Evolutionary conservation across 1,284 basidiomycete genomes (phyloP), one percentile per base, ranked within the genome.

Genomic region (Boletus semigastroideus): DNA sequence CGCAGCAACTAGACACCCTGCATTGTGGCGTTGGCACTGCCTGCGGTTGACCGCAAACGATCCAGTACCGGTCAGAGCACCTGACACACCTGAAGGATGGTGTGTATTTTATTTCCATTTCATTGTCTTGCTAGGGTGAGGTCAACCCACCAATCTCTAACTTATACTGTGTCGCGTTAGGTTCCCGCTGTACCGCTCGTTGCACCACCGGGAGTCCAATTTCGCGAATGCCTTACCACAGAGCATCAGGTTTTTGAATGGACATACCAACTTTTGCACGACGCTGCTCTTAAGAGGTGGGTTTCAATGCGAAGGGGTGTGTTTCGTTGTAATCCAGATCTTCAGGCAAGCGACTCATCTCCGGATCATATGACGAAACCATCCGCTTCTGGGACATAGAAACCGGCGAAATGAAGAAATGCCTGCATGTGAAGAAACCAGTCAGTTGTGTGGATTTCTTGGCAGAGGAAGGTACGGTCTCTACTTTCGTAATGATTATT

Each of bases 361-460:
- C 88, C 57, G 93, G 92, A 16, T 90, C 87, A 40, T 94, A 94
- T 63, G 93, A 95, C 57, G 92, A 94, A 72, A 92, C 89, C 0
- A 92, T 94, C 53, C 78, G 92, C 8, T 88, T 94, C 69, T 94
- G 92, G 92, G 87, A 92, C 63, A 77, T 93, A 22, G 83, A 87
- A 52, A 86, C 84, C 0, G 90, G 87, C 6, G 84, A 87, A 64
- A 84, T 90, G 78, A 86, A 85, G 72, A 91, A 90, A 62, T 90
- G 87, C 58, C 65, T 92, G 43, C 79, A 85, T 52, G 87, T 86
- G 37, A 92, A 86, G 76, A 93, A 92, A 62, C 88, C 91, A 2
- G 90, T 94, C 42, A 91, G 91, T 51, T 95, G 93, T 69, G 82
- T 96, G 37, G 92, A 95, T 66, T 95, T 90, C 69, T 73, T 92